A percentile compares a stretch with the other conserved stretches of the same genome.
Evolutionary conservation across 2,329 filamentous ascomycete species (phyloP).

Genomic region (Colletotrichum endophyticum): DNA sequence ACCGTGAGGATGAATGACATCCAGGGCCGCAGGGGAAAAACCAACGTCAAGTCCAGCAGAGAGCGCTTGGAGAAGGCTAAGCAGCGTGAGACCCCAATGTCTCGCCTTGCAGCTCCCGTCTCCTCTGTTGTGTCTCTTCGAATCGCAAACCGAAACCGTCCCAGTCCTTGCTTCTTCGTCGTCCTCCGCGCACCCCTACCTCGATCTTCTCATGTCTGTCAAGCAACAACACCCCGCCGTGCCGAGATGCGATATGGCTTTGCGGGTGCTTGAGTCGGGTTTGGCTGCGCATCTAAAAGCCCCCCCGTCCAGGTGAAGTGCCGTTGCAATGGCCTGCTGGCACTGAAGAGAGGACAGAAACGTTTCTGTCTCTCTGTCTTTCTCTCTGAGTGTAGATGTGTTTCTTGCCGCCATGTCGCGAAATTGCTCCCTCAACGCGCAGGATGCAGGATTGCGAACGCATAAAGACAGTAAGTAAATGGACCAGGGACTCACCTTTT

Average conservation of each 20-base stretch:
- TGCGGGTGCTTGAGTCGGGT: neutral
- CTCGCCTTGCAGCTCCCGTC: constrained; percentile 13
- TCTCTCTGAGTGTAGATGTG: neutral
- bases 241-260: neutral
- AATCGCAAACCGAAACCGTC: constrained; percentile 8
- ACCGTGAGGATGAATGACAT: neutral
- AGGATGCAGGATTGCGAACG: neutral
- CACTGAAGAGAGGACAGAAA: neutral
- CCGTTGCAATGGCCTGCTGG: neutral
- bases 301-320: neutral
- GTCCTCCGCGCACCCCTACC: neutral
- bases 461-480: neutral
- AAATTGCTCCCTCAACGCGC: neutral
- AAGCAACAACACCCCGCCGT: neutral
- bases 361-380: neutral
- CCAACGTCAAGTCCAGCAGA: neutral
- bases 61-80: neutral
- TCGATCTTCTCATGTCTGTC: neutral
- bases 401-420: constrained; percentile 1
- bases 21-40: neutral
- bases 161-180: constrained; percentile 1
- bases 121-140: neutral
- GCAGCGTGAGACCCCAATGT: constrained; percentile 10
- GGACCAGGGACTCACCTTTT: constrained; percentile 4
- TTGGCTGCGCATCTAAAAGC: constrained; percentile 1